These are phyloP conservation scores for Emergomyces africanus DNA, from an alignment of 2,329 filamentous ascomycete genomes.

Conservation along the genomic window DNA sequence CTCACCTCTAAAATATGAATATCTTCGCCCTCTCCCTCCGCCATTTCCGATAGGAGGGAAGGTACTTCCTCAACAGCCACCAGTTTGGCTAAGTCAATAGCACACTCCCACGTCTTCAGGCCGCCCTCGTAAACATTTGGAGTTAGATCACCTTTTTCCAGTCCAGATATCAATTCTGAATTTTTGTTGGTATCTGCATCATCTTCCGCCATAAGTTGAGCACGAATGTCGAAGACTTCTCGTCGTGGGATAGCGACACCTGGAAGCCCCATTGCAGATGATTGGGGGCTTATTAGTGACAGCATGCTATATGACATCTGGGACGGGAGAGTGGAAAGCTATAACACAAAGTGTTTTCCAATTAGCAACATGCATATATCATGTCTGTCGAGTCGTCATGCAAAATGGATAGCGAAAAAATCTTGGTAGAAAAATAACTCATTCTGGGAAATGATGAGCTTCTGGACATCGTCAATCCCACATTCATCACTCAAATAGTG, in stretches of 20 bases:
- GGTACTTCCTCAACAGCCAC: constrained; percentile 12
- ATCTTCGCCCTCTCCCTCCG: constrained; percentile 13
- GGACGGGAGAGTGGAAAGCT: constrained; percentile 45
- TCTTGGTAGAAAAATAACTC: neutral
- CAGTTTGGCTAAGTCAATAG: constrained; percentile 43
- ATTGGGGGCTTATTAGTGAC: constrained; percentile 23
- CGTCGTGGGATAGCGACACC: constrained; percentile 37
- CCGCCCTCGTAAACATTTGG: constrained; percentile 53
- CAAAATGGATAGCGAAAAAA: neutral
- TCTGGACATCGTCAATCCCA: neutral
- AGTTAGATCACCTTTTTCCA: constrained; percentile 44
- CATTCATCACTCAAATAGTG: neutral
- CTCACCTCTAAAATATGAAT: constrained; percentile 21
- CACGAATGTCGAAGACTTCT: constrained; percentile 50
- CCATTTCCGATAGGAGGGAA: constrained; percentile 11
- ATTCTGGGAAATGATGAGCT: neutral
- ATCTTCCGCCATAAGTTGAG: constrained; percentile 51
- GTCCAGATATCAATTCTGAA: constrained; percentile 33
- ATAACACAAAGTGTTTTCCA: constrained; percentile 1
- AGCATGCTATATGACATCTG: constrained; percentile 47
- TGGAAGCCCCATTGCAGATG: constrained; percentile 16
- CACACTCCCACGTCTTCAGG: constrained; percentile 58
- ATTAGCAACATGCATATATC: neutral
- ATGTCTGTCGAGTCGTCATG: too few species aligned
- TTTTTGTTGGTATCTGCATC: constrained; percentile 28